Evolutionary conservation across 176 grass and related monocot species (phyloP), one percentile per base, ranked within the genome.

Genomic region (Avena eriantha): DNA sequence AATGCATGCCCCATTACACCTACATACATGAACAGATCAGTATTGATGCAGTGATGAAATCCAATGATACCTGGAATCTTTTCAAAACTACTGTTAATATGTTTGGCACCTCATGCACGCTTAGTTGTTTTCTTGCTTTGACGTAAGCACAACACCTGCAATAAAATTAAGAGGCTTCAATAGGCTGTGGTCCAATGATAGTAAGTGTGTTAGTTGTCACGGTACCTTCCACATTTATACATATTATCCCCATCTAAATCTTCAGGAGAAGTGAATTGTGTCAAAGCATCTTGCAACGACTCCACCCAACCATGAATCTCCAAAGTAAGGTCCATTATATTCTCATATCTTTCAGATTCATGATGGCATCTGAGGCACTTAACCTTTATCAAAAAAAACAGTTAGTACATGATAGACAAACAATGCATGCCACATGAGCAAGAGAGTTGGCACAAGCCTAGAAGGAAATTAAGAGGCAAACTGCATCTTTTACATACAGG

Each of bases 241-340:
- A 96, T 99, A 85, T 99, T 99, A 14, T 99, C 97, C 66, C 97
- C 97, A 93, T 99, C 97, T 50, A 99, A 91, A 92, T 96, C 97
- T 90, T 99, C 97, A 76, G 94, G 90, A 85, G 94, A 86, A 77
- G 97, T 99, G 90, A 99, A 99, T 86, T 99, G 97, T 46, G 94
- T 94, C 79, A 99, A 89, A 82, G 97, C 97, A 90, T 99, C 97
- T 90, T 99, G 92, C 90, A 99, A 90, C 26, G 97, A 96, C 57
- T 99, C 97, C 17, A 99, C 97, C 94, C 94, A 94, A 71, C 97
- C 97, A 90, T 96, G 90, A 88, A 99, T 99, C 84, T 99, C 97
- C 89, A 99, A 88, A 69, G 97, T 99, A 91, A 99, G 97, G 82
- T 99, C 97, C 97, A 99, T 99, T 88, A 99, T 99, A 86, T 96